Conservation (phyloP, 352 stramenopile species). For the Phytopythium chamaehyphon region DNA sequence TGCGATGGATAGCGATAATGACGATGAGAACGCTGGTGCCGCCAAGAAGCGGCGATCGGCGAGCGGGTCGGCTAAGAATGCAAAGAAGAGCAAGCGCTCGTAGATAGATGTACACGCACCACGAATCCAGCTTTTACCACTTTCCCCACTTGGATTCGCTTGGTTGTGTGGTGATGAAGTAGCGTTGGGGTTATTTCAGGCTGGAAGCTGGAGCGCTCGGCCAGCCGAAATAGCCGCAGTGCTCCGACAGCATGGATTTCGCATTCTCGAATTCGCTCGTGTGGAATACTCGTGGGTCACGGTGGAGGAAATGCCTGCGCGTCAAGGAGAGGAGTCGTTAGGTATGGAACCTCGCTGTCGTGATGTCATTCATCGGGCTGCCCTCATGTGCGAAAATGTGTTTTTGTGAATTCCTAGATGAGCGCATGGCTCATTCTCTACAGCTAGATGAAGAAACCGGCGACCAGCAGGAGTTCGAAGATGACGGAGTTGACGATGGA, state of each 20-base stretch:
- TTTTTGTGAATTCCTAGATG: conserved; percentile 31
- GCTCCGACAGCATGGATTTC: too few species aligned
- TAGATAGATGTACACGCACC: conserved; percentile 11
- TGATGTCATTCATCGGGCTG: conserved; percentile 11
- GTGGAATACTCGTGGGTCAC: background rate
- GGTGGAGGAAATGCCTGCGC: conserved; percentile 2
- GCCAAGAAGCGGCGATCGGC: conserved; percentile 23
- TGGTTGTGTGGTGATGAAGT: too few species aligned
- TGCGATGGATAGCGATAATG: conserved; percentile 46
- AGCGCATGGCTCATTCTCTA: conserved; percentile 4
- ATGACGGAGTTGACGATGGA: background rate
- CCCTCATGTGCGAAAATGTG: conserved; percentile 37
- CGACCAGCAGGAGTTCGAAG: conserved; percentile 5
- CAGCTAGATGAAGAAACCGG: background rate
- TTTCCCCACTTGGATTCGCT: too few species aligned
- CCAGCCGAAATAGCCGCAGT: too few species aligned
- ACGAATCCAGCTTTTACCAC: too few species aligned
- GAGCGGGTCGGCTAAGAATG: conserved; percentile 15
- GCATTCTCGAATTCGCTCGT: conserved; percentile 1
- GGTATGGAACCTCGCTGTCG: background rate
- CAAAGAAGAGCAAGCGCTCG: conserved; percentile 34
- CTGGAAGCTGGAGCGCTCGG: too few species aligned
- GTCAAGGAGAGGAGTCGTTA: conserved; percentile 1
- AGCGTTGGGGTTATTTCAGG: too few species aligned
- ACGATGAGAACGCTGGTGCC: conserved; percentile 21